phyloP scores from a whole-genome alignment of 495 filamentous ascomycete species.

The Lophiostoma macrostomum region DNA sequence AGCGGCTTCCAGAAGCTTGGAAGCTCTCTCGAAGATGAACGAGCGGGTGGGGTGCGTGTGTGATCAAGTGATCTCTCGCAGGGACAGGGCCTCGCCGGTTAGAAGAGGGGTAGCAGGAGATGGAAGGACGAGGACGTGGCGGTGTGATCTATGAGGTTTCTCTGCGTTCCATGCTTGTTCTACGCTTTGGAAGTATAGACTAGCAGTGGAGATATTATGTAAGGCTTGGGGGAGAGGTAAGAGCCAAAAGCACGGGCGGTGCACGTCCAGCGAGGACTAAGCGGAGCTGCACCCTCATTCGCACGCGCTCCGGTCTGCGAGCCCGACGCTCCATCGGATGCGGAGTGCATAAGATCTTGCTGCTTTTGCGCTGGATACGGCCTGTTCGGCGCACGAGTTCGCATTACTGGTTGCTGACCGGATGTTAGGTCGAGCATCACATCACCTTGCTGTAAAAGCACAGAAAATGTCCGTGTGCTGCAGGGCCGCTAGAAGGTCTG shows the following conservation, averaged over 20 bases:
- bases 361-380: background rate
- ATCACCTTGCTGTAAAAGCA: background rate
- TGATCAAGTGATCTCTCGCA: background rate
- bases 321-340: no score
- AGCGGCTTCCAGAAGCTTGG: constrained; percentile 17
- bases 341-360: no score
- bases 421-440: constrained; percentile 9
- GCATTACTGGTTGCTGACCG: constrained; percentile 13
- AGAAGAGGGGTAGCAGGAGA: no score
- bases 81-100: no score
- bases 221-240: background rate
- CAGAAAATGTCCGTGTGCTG: constrained; percentile 22
- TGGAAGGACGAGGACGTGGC: no score
- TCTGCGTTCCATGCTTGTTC: no score
- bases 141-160: no score
- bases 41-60: background rate
- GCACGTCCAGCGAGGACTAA: no score
- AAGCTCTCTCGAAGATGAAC: background rate
- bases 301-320: no score
- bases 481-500: background rate
- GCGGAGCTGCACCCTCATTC: no score
- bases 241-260: no score
- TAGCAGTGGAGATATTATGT: background rate
- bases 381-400: background rate
- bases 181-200: constrained; percentile 1